These are phyloP conservation scores for Acorus gramineus DNA, from an alignment of 106 monocot species.

Conservation along the genomic window DNA sequence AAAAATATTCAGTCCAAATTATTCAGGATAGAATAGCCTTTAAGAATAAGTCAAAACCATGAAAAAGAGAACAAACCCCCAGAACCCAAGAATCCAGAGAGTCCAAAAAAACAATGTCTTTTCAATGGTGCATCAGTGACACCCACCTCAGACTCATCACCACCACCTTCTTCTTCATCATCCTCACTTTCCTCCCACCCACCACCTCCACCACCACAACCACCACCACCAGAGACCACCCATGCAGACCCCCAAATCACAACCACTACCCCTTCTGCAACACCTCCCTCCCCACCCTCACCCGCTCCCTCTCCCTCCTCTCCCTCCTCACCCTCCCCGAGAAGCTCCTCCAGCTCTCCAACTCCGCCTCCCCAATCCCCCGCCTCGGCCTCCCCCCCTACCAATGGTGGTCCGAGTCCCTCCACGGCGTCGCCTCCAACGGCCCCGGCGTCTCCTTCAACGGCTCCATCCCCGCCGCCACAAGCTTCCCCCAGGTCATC, in stretches of 20 bases:
- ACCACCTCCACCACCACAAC: no score
- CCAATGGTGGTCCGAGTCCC: conserved; percentile 97
- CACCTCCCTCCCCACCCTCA: conserved; percentile 38
- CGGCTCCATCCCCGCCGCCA: conserved; percentile 53
- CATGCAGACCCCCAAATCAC: conserved; percentile 37
- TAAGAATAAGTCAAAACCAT: no score
- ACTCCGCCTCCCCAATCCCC: conserved; percentile 59
- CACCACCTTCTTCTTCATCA: no score
- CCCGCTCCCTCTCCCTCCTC: conserved; percentile 51
- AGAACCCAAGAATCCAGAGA: no score
- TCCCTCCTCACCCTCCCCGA: conserved; percentile 61
- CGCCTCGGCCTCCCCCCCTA: conserved; percentile 65
- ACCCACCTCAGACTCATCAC: no score
- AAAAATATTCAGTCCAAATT: no score
- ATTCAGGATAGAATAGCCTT: no score
- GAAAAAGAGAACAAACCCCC: no score
- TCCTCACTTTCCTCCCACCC: no score
- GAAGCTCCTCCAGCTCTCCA: conserved; percentile 63
- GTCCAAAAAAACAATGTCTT: no score
- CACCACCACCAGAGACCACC: background rate
- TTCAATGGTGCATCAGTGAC: no score
- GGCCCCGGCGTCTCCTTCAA: conserved; percentile 77
- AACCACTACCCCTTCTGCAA: conserved; percentile 72
- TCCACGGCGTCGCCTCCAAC: conserved; percentile 75
- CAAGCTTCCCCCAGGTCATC: conserved; percentile 82